phyloP scores from a whole-genome alignment of 805 yeast species.

The Kockiozyma suomiensis region DNA sequence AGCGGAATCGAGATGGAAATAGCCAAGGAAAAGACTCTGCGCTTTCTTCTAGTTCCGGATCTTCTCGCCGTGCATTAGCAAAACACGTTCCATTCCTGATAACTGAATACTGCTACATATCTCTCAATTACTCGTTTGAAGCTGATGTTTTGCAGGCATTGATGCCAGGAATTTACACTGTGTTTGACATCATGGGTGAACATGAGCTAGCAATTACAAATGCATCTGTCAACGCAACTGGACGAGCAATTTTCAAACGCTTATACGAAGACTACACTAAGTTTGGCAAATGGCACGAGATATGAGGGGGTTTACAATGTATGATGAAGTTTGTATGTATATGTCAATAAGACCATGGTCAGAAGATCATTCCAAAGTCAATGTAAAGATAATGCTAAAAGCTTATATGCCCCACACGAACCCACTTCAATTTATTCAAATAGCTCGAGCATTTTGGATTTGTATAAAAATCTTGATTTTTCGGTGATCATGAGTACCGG shows the following conservation, averaged over 20 bases:
- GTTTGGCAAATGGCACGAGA: conserved; percentile 78
- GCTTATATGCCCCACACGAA: neutral
- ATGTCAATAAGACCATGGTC: too few relatives aligned
- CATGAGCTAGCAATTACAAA: conserved; percentile 66
- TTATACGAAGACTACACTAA: conserved; percentile 73
- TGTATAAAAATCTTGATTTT: conserved; percentile 66
- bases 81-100: conserved; percentile 63
- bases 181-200: conserved; percentile 70
- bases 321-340: neutral
- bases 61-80: conserved; percentile 61
- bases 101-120: conserved; percentile 58
- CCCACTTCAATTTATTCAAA: too few relatives aligned
- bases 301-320: conserved; percentile 2
- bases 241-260: conserved; percentile 66
- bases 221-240: conserved; percentile 66
- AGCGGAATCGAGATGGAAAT: neutral
- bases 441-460: conserved; percentile 41
- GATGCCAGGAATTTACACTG: conserved; percentile 57
- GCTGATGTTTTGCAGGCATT: conserved; percentile 52
- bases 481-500: conserved; percentile 67
- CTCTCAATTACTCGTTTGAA: conserved; percentile 55
- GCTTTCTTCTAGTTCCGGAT: conserved; percentile 53
- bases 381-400: neutral
- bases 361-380: neutral
- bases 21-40: conserved; percentile 31